These are phyloP conservation scores for Sporisorium graminicola DNA, from an alignment of 1,284 basidiomycete species.

Conservation along the genomic window DNA sequence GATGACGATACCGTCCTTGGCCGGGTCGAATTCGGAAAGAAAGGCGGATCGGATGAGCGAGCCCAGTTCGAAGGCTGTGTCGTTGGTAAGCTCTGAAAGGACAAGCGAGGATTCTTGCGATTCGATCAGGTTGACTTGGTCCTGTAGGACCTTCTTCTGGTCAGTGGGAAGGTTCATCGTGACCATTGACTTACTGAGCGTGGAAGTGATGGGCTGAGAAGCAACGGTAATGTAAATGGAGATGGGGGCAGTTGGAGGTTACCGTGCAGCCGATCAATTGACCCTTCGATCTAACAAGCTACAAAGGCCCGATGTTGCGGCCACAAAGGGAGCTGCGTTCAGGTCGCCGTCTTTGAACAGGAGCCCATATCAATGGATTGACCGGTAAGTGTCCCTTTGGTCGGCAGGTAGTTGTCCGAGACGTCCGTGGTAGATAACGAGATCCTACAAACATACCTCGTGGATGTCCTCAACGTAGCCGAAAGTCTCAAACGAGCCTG, in stretches of 20 bases:
- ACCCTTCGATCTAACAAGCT: background rate
- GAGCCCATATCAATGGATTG: too few relatives aligned
- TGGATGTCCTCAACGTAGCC: background rate
- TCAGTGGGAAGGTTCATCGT: conserved; percentile 10
- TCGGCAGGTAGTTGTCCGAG: background rate
- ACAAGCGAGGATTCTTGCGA: conserved; percentile 25
- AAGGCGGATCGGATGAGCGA: conserved; percentile 36
- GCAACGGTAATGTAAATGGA: background rate
- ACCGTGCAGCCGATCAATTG: background rate
- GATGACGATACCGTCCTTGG: conserved; percentile 45
- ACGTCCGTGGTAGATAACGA: background rate
- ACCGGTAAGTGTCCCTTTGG: too few relatives aligned
- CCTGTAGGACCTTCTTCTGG: background rate
- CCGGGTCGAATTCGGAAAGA: conserved; percentile 16
- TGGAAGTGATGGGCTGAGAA: background rate
- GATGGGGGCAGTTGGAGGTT: background rate
- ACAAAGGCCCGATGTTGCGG: background rate
- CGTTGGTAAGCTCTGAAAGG: conserved; percentile 30
- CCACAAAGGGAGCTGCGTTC: background rate
- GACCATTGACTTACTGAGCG: background rate
- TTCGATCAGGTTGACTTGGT: conserved; percentile 27
- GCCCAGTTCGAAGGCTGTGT: conserved; percentile 45
- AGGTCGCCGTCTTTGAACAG: background rate
- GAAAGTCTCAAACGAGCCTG: background rate
- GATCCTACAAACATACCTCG: background rate